Conservation (phyloP, 768 basidiomycete species). For the Boletales sp. region DNA sequence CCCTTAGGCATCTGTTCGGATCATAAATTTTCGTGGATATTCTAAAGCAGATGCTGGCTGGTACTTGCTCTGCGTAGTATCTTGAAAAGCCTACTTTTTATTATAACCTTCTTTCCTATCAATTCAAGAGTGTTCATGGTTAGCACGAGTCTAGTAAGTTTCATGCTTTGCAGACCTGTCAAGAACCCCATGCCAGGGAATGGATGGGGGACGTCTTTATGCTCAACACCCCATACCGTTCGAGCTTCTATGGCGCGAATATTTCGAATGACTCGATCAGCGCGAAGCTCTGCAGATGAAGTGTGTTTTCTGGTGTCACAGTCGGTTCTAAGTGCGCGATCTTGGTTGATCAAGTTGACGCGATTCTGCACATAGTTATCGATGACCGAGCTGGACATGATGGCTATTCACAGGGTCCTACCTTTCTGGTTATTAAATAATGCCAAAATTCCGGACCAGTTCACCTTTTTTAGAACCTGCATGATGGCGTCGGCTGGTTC, state of each 20-base stretch:
- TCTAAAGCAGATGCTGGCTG: background rate
- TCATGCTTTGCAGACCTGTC: slow-evolving; percentile 41
- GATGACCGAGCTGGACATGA: slow-evolving; percentile 6
- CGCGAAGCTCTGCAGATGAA: slow-evolving; percentile 44
- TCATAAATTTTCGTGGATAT: background rate
- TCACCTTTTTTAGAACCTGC: no score
- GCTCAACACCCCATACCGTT: slow-evolving; percentile 55
- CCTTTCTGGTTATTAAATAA: no score
- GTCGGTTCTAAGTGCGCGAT: slow-evolving; percentile 52
- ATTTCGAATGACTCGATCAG: slow-evolving; percentile 51
- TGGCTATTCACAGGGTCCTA: background rate
- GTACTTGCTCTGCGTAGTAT: slow-evolving; percentile 34
- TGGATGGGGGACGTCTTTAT: slow-evolving; percentile 49
- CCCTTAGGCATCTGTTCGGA: slow-evolving; percentile 46
- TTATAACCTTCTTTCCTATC: slow-evolving; percentile 32
- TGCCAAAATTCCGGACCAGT: no score
- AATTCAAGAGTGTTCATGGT: background rate
- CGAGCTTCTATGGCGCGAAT: slow-evolving; percentile 52
- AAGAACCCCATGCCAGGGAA: slow-evolving; percentile 78
- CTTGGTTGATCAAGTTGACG: slow-evolving; percentile 33
- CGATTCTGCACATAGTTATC: slow-evolving; percentile 16
- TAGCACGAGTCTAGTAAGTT: no score
- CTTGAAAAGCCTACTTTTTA: slow-evolving; percentile 37
- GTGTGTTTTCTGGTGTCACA: slow-evolving; percentile 17
- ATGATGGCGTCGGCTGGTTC: no score